Evolutionary conservation across 441 rosid species (phyloP).

Genomic region (Euphorbia neoarborescens): DNA sequence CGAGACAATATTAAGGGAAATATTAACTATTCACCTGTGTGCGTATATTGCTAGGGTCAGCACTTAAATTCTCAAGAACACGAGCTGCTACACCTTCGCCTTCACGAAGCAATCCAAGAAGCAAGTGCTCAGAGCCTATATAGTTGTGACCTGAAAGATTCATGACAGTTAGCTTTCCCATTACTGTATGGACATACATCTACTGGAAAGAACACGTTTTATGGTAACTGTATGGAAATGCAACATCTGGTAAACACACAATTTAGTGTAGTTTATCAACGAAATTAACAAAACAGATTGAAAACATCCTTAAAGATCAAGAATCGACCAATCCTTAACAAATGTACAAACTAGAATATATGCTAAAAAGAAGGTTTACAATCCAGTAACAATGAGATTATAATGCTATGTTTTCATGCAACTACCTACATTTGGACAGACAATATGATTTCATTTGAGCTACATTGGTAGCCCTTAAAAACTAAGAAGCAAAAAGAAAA

Average conservation of each 20-base stretch:
- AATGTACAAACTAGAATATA: background rate
- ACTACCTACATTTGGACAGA: background rate
- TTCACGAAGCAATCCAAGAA: slow-evolving; percentile 92
- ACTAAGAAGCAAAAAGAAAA: too few relatives aligned
- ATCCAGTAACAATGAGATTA: background rate
- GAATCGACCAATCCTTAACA: background rate
- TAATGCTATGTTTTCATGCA: background rate
- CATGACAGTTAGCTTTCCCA: slow-evolving; percentile 8
- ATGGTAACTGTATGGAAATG: slow-evolving; percentile 8
- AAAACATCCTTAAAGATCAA: background rate
- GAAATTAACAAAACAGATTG: background rate
- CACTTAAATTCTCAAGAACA: slow-evolving; percentile 91
- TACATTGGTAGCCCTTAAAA: background rate
- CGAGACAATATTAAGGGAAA: background rate
- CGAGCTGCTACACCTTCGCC: slow-evolving; percentile 99
- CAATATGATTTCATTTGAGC: background rate
- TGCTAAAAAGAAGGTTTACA: background rate
- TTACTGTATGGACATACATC: too few relatives aligned
- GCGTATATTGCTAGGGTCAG: slow-evolving; percentile 85
- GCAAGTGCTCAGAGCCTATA: slow-evolving; percentile 96
- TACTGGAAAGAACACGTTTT: too few relatives aligned
- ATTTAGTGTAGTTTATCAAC: background rate
- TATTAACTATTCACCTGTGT: slow-evolving; percentile 52
- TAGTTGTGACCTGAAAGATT: slow-evolving; percentile 77
- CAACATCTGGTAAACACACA: background rate